A percentile compares a stretch with the other conserved stretches of the same genome.
These are phyloP conservation scores for Citrus inodora DNA, from an alignment of 345 rosid species.

Conservation along the genomic window DNA sequence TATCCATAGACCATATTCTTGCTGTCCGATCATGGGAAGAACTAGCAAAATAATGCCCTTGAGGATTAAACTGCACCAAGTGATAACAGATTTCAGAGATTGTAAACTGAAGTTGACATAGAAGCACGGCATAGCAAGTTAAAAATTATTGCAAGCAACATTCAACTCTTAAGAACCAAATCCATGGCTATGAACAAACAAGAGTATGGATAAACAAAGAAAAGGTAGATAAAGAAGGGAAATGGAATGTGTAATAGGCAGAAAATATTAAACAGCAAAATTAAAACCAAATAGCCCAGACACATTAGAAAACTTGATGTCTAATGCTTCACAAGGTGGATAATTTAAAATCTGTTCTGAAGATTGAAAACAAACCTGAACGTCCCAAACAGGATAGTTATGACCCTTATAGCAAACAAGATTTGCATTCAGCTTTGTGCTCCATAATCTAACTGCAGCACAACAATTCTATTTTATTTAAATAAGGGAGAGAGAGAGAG, in stretches of 20 bases:
- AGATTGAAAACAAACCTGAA: constrained; percentile 51
- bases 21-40: constrained; percentile 97
- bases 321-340: neutral
- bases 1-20: constrained; percentile 93
- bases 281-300: neutral
- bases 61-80: constrained; percentile 85
- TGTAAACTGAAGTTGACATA: neutral
- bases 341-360: constrained; percentile 1
- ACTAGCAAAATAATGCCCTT: constrained; percentile 92
- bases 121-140: neutral
- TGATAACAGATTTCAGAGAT: constrained; percentile 8
- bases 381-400: constrained; percentile 99
- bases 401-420: constrained; percentile 99
- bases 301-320: neutral
- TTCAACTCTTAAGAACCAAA: too few species aligned
- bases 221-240: neutral
- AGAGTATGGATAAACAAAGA: neutral
- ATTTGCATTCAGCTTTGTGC: constrained; percentile 90
- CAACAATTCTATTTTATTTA: neutral
- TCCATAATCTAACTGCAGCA: constrained; percentile 88
- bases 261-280: neutral
- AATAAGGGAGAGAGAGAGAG: neutral
- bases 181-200: neutral
- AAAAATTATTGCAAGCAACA: neutral
- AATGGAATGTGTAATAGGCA: neutral